These are phyloP conservation scores for Tripidium arundinaceum DNA, from an alignment of 202 grass and related monocot species.

Conservation along the genomic window DNA sequence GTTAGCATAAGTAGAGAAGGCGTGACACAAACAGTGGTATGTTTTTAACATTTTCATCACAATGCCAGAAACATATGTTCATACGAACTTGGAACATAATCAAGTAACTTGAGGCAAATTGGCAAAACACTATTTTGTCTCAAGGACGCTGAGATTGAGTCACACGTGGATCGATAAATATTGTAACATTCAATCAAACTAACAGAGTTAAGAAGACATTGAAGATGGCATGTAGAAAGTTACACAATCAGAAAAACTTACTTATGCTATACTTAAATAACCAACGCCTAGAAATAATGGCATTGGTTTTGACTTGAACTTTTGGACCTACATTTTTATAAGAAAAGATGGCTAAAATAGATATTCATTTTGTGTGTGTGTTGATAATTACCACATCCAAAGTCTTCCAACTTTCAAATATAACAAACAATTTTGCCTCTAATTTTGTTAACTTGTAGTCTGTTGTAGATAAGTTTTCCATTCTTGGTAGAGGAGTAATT, in stretches of 20 bases:
- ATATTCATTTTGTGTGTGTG: not conserved
- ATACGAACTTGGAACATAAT: slow-evolving; percentile 8
- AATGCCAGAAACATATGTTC: not conserved
- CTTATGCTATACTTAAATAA: not conserved
- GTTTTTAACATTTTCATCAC: slow-evolving; percentile 9
- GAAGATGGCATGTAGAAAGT: not conserved
- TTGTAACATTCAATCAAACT: not conserved
- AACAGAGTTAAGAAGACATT: not conserved
- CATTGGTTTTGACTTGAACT: not conserved
- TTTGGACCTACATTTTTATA: not conserved
- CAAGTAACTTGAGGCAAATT: slow-evolving; percentile 10
- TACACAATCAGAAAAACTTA: not conserved
- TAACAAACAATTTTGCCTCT: not conserved
- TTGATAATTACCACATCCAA: not conserved
- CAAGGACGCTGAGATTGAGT: not conserved
- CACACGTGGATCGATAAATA: not conserved
- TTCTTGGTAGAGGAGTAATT: slow-evolving; percentile 14
- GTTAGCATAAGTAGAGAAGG: not conserved
- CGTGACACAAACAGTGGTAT: not conserved
- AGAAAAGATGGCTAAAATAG: not conserved
- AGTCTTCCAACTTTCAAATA: not conserved
- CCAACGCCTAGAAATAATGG: not conserved
- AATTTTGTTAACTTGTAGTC: not conserved
- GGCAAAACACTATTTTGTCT: not conserved
- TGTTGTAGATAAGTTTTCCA: not conserved